phyloP scores from a whole-genome alignment of 1,284 basidiomycete genomes.

The Apiotrichum brassicae region DNA sequence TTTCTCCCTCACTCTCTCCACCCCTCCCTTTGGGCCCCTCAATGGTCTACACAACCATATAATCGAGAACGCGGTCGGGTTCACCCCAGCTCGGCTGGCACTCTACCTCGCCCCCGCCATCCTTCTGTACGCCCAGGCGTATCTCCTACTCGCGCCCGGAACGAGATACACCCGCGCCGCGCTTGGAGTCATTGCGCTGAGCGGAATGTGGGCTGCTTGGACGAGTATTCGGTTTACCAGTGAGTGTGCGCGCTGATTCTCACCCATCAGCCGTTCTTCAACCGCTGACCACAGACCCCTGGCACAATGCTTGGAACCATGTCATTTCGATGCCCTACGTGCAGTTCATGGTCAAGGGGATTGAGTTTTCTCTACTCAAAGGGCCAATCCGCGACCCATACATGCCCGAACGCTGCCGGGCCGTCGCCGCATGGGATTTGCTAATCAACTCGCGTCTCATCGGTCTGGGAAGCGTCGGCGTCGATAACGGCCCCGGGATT shows the following conservation, averaged over 20 bases:
- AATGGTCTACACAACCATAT: constrained; percentile 3
- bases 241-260: constrained; percentile 10
- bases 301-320: constrained; percentile 1
- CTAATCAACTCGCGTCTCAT: constrained; percentile 33
- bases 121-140: constrained; percentile 17
- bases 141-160: constrained; percentile 21
- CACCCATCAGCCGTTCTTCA: too few species aligned
- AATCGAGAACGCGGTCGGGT: constrained; percentile 2
- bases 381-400: constrained; percentile 29
- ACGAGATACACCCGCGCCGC: constrained; percentile 27
- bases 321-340: constrained; percentile 18
- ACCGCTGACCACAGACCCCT: constrained; percentile 1
- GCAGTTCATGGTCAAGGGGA: constrained; percentile 16
- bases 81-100: neutral
- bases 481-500: constrained; percentile 8
- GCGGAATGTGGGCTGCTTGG: constrained; percentile 17
- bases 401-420: constrained; percentile 10
- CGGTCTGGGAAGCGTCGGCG: constrained; percentile 24
- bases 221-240: constrained; percentile 25
- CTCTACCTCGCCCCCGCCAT: neutral
- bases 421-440: constrained; percentile 26
- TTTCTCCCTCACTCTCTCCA: neutral
- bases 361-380: constrained; percentile 29
- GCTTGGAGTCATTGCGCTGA: constrained; percentile 19
- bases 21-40: constrained; percentile 5